Evolutionary conservation across 225 moss, liverwort and hornwort species (phyloP), one percentile per base, ranked within the genome.

Genomic region (Straminergon stramineum): DNA sequence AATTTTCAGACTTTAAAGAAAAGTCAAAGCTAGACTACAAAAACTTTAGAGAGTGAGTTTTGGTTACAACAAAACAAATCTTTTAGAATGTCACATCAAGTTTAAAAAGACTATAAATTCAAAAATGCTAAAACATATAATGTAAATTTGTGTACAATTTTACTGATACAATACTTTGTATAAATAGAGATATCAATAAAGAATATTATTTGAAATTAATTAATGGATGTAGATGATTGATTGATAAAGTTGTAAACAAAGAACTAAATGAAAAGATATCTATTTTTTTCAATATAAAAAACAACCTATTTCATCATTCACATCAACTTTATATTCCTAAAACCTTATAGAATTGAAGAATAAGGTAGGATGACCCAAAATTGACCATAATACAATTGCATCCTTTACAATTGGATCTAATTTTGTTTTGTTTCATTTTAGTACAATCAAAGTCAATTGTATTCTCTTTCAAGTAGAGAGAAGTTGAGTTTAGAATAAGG

Each of bases 341-440:
- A 75, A 17, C 17, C 30, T 48, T 28, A 75, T 8, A 74, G 28
- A 45, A 10, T 5, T 75, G 6, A 19, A 31, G 7, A 51, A 51
- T 31, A 18, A 75, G 2, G 12, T 75, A 7, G 12, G 1, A 7
- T 51, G 51, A 19, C 2, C 4, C 0, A 19, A 48, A 30, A 75
- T 51, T 75, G 48, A 31, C 7, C 34, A 13, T 32, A 52, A 34
- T 1, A 5, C 13, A 20, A 52, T 52, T 76, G 12, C 12, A 32
- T 31, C 7, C 13, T 0, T 31, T 4, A 31, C 4, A 30, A 1
- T 4, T 75, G 2, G 2, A 48, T 0, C 32, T 4, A 32, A 32
- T 51, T 48, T 51, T 4, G 4, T 9, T 32, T 19, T 20, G 4
- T 32, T 75, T 7, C 12, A 75, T 51, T 1, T 51, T 51, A 12